These are phyloP conservation scores for Austroboletus niveus DNA, from an alignment of 1,284 basidiomycete genomes.

Conservation along the genomic window DNA sequence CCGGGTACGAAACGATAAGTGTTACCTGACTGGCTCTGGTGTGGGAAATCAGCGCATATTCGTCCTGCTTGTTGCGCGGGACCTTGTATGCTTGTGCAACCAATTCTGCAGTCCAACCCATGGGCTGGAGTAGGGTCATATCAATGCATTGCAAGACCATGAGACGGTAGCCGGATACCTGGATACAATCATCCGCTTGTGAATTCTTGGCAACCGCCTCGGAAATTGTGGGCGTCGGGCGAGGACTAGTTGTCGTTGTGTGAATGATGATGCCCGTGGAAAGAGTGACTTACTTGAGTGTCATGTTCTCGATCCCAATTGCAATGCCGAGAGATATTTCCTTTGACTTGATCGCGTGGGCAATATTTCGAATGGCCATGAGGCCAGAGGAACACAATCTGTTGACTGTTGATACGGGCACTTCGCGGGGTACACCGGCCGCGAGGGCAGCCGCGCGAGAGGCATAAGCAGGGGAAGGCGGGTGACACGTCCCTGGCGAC, in stretches of 20 bases:
- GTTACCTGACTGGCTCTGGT: conserved; percentile 65
- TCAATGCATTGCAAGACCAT: neutral
- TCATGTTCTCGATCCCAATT: conserved; percentile 84
- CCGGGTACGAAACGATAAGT: neutral
- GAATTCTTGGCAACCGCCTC: conserved; percentile 49
- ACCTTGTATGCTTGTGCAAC: conserved; percentile 76
- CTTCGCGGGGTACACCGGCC: conserved; percentile 75
- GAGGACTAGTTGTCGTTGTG: conserved; percentile 47
- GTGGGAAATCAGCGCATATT: conserved; percentile 81
- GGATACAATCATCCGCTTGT: conserved; percentile 72
- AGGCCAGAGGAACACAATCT: conserved; percentile 83
- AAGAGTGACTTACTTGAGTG: conserved; percentile 55
- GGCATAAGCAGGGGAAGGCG: conserved; percentile 79
- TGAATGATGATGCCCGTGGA: neutral
- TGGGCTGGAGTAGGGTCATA: conserved; percentile 55
- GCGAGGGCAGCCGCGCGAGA: conserved; percentile 78
- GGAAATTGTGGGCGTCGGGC: conserved; percentile 75
- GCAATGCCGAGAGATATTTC: conserved; percentile 77
- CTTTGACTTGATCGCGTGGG: conserved; percentile 71
- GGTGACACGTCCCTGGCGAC: conserved; percentile 73
- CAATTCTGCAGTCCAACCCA: conserved; percentile 93
- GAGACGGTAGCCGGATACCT: conserved; percentile 43
- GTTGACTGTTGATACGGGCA: conserved; percentile 80
- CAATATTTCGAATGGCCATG: conserved; percentile 80
- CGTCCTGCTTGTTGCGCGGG: conserved; percentile 75